Evolutionary conservation across 163 green algal species (phyloP), one percentile per base, ranked within the genome.

Genomic region (Chlamydomonas reinhardtii): DNA sequence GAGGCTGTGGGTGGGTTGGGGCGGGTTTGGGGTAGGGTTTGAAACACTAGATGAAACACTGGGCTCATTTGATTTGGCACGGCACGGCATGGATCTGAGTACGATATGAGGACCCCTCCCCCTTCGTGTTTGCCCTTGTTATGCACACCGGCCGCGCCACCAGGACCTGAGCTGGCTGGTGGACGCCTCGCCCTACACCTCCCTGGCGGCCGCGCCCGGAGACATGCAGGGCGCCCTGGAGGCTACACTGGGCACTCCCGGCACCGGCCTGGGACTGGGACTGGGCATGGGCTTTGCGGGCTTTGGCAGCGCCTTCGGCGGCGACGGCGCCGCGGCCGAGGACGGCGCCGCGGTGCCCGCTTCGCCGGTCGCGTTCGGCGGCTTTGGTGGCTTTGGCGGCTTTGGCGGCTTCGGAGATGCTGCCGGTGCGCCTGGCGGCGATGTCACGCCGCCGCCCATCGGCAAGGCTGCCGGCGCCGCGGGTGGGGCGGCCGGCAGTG

Each of bases 131-230:
- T n/a, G n/a, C n/a, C n/a, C n/a, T n/a, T n/a, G n/a, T n/a, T n/a
- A 22, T 25, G 19, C 19, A 64, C n/a, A 25, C 56, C 17, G 20
- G 5, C 8, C 17, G 8, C 5, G 56, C 19, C 56, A 6, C 9
- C 34, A 86, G 80, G 80, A 86, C 80, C 70, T 86, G 35, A 80
- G 70, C 56, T 86, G 69, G 56, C 80, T 86, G 16, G 22, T 86
- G 69, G 80, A 79, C 70, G 56, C 54, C 25, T 74, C 54, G 6
- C 80, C 80, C 15, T 78, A 48, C 54, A 35, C 69, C 34, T 80
- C 70, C 70, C 34, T 86, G 12, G 80, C 52, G 22, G 79, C 32
- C 6, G 35, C 69, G 8, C 70, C 80, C 22, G 35, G 70, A 2
- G 69, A 52, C 48, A 31, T 76, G 16, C 31, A n/a, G 11, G n/a